Conservation (phyloP, 768 basidiomycete species). For the Dentipellis fragilis region DNA sequence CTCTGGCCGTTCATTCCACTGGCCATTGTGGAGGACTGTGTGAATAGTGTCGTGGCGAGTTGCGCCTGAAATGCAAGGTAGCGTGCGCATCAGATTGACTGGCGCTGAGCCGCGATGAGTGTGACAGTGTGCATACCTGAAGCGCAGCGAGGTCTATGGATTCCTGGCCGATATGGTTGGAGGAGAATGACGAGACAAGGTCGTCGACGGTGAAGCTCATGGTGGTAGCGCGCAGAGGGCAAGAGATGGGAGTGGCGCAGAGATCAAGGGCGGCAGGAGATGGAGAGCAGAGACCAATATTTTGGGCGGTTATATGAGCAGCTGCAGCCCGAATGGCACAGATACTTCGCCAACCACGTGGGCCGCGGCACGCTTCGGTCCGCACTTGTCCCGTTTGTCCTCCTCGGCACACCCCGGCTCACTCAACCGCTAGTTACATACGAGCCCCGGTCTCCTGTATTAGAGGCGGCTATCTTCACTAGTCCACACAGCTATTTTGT, state of each 20-base stretch:
- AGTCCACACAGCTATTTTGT: too few species aligned
- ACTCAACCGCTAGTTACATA: too few species aligned
- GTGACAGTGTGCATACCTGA: conserved; percentile 25
- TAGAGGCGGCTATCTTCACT: too few species aligned
- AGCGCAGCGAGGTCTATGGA: conserved; percentile 39
- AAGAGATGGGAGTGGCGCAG: not conserved
- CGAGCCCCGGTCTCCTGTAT: too few species aligned
- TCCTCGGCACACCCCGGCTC: too few species aligned
- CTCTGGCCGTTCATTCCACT: conserved; percentile 5
- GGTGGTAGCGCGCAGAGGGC: not conserved
- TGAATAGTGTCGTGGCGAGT: conserved; percentile 33
- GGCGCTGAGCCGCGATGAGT: conserved; percentile 8
- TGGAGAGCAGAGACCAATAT: not conserved
- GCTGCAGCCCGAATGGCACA: too few species aligned
- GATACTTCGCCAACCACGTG: too few species aligned
- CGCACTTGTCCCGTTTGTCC: too few species aligned
- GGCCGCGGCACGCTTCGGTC: too few species aligned
- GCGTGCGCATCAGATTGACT: not conserved
- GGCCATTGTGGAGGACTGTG: conserved; percentile 20
- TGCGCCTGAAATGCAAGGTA: conserved; percentile 25
- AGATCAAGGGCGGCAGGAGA: not conserved
- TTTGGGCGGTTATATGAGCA: too few species aligned
- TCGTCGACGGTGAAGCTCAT: conserved; percentile 43
- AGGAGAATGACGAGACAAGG: conserved; percentile 36
- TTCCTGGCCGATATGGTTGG: conserved; percentile 43